phyloP scores from a whole-genome alignment of 1,139 yeast genomes.

The Dujonia santamariae region DNA sequence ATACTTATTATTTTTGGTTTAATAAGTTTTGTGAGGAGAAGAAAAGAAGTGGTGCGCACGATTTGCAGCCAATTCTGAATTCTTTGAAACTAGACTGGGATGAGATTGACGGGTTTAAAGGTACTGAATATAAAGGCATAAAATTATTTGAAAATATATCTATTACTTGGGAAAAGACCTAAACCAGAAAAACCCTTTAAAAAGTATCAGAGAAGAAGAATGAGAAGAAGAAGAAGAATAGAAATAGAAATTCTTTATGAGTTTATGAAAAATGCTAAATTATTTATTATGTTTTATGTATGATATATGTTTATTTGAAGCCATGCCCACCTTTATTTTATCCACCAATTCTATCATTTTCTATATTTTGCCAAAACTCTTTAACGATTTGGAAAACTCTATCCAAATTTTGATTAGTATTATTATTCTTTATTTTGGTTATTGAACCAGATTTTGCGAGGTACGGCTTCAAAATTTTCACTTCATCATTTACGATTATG shows the following conservation, averaged over 20 bases:
- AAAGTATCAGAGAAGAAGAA: too few species aligned
- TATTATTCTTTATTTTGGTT: constrained; percentile 23
- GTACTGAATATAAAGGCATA: constrained; percentile 53
- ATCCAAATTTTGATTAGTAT: constrained; percentile 32
- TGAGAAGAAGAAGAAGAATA: too few species aligned
- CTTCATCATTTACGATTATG: constrained; percentile 23
- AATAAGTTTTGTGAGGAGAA: constrained; percentile 17
- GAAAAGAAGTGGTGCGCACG: neutral
- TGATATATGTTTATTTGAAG: too few species aligned
- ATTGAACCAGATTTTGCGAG: constrained; percentile 22
- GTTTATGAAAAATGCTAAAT: too few species aligned
- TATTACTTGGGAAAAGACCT: constrained; percentile 36
- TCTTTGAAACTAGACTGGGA: constrained; percentile 38
- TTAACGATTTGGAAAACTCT: constrained; percentile 50
- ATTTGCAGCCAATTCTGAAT: constrained; percentile 2
- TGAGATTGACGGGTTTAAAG: constrained; percentile 69
- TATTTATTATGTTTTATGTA: too few species aligned
- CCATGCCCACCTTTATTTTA: too few species aligned
- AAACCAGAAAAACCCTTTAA: too few species aligned
- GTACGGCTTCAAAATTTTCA: constrained; percentile 27
- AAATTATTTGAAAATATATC: constrained; percentile 49
- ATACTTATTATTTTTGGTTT: constrained; percentile 29
- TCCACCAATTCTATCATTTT: constrained; percentile 58
- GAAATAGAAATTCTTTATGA: too few species aligned
- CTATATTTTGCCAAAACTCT: constrained; percentile 55